Evolutionary conservation across 352 stramenopile species (phyloP).

Genomic region (Phytophthora parvispora): DNA sequence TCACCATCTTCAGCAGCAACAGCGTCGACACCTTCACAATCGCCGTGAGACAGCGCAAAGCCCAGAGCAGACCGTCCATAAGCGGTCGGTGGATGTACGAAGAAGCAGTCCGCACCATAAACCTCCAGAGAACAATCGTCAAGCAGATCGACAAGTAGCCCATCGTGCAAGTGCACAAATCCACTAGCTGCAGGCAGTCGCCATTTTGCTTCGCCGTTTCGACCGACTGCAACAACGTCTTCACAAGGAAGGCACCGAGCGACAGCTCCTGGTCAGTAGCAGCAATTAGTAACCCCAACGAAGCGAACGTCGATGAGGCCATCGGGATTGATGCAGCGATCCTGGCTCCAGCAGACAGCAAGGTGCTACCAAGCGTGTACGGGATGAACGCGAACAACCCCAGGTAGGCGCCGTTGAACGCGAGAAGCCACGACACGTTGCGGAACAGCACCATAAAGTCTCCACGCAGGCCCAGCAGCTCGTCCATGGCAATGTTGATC

Average conservation of each 20-base stretch:
- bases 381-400: constrained; percentile 98
- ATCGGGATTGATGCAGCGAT: constrained; percentile 68
- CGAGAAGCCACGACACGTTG: constrained; percentile 98
- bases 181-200: constrained; percentile 88
- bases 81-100: constrained; percentile 87
- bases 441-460: constrained; percentile 95
- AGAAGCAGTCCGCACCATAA: constrained; percentile 87
- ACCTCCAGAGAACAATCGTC: constrained; percentile 87
- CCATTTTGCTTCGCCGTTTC: constrained; percentile 69
- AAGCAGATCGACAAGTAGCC: constrained; percentile 89
- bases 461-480: constrained; percentile 97
- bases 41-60: constrained; percentile 80
- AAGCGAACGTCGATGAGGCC: constrained; percentile 29
- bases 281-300: too few species aligned
- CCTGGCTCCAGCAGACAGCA: constrained; percentile 78
- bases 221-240: constrained; percentile 63
- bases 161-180: constrained; percentile 82
- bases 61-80: constrained; percentile 85
- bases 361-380: constrained; percentile 94
- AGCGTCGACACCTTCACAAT: constrained; percentile 97
- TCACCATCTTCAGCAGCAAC: constrained; percentile 98
- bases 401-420: constrained; percentile 98
- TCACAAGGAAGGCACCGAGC: constrained; percentile 53
- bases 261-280: constrained; percentile 30
- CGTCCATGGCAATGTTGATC: constrained; percentile 97